These are phyloP conservation scores for Penicillium sp. DNA, from an alignment of 2,329 filamentous ascomycete genomes.

Conservation along the genomic window DNA sequence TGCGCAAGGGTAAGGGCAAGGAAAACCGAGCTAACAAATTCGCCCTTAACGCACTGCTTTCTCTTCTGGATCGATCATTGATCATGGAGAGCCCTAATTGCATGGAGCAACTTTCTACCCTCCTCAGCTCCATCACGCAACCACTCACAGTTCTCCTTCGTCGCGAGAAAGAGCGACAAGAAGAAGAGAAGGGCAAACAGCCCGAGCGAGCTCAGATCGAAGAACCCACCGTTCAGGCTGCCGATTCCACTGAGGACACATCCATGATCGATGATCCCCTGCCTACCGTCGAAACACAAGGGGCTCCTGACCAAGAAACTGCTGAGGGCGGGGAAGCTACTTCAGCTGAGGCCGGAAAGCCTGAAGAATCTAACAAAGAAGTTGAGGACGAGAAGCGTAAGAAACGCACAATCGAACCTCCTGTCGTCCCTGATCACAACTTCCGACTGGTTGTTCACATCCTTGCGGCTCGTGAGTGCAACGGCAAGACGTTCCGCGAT, in stretches of 20 bases:
- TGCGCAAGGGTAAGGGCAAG: conserved; percentile 82
- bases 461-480: conserved; percentile 91
- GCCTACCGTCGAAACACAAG: conserved; percentile 30
- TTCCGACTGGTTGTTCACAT: conserved; percentile 94
- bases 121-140: conserved; percentile 83
- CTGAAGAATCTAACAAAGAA: conserved; percentile 39
- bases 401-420: conserved; percentile 67
- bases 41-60: conserved; percentile 85
- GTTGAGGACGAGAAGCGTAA: conserved; percentile 51
- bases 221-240: conserved; percentile 23
- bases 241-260: conserved; percentile 37
- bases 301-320: conserved; percentile 26
- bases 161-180: conserved; percentile 71
- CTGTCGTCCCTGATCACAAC: conserved; percentile 82
- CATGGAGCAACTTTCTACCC: conserved; percentile 86
- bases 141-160: conserved; percentile 79
- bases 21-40: conserved; percentile 81
- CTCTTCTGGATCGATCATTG: conserved; percentile 83
- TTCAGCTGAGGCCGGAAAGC: conserved; percentile 24
- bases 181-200: conserved; percentile 40
- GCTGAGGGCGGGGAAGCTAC: conserved; percentile 34
- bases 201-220: conserved; percentile 28
- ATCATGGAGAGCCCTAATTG: conserved; percentile 96
- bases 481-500: conserved; percentile 95
- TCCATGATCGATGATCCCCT: conserved; percentile 39